Evolutionary conservation across 2,329 filamentous ascomycete species (phyloP).

Genomic region (Calonectria henricotiae): DNA sequence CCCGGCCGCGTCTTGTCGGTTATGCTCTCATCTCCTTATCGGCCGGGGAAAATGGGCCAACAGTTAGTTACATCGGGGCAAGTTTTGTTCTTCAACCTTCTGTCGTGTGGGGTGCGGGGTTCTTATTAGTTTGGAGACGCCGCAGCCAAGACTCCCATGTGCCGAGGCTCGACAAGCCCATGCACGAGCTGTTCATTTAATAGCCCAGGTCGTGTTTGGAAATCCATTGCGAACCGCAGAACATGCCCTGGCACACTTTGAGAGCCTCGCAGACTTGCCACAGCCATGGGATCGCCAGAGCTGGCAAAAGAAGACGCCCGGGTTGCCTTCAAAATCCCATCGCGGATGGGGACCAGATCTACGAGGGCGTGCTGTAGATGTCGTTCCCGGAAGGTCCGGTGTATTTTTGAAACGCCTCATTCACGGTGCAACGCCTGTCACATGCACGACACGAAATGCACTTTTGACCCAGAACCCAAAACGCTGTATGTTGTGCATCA

Average conservation of each 20-base stretch:
- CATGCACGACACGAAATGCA: conserved; percentile 6
- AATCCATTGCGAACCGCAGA: background rate
- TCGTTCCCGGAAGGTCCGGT: conserved; percentile 4
- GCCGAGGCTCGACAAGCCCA: conserved; percentile 5
- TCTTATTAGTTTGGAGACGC: background rate
- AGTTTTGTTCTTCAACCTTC: background rate
- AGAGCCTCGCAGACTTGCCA: background rate
- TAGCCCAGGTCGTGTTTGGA: too few relatives aligned
- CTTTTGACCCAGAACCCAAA: background rate
- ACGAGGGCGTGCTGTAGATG: background rate
- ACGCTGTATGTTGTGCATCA: background rate
- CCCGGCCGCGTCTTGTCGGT: background rate
- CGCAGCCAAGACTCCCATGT: conserved; percentile 1
- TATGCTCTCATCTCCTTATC: background rate
- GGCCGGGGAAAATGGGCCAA: conserved; percentile 15
- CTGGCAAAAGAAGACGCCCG: background rate
- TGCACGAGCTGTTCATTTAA: conserved; percentile 6
- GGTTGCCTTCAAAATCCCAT: background rate
- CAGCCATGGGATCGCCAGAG: background rate
- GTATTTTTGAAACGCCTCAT: background rate
- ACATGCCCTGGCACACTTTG: too few relatives aligned
- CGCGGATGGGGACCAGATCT: background rate
- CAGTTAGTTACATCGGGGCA: background rate
- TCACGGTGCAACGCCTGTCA: conserved; percentile 4
- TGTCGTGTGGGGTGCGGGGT: conserved; percentile 15